Evolutionary conservation across 345 rosid genomes (phyloP), one percentile per base, ranked within the genome.

Genomic region (Citrus glauca): DNA sequence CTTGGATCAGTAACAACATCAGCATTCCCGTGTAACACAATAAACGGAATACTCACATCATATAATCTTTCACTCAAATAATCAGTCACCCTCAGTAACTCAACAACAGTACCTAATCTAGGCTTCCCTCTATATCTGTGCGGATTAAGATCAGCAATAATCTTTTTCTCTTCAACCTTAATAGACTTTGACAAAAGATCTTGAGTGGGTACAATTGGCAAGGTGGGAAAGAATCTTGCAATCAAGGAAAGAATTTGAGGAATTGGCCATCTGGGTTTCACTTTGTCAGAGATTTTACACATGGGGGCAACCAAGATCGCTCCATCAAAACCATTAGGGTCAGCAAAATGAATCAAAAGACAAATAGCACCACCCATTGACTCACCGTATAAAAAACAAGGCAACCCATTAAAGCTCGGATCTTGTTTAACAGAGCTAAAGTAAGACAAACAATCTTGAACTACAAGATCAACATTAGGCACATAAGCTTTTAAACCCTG

Each of bases 311-410:
- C 97, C 62, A 92, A 78, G 40, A 93, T 70, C 0, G 98, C 95
- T 5, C 98, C 97, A 10, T 82, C 85, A 72, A 92, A 93, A 69
- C 86, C 90, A 22, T 28, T 45, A 3, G 84, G 90, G 72, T 87
- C 90, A 1, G 88, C 84, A 30, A 95, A 84, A 80, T 92, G 95
- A 38, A 85, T 79, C 74, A 91, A 48, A 17, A 95, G 87, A 78
- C 86, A 86, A 76, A 90, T 86, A 3, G 96, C 98, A 5, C 91
- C 98, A 22, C 98, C 97, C 97, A 92, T 89, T 6, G 98, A 95
- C 79, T 95, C 98, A 2, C 97, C 95, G 24, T 82, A 90, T 9
- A 92, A 84, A 74, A 95, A 93, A 33, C 87, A 83, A 20, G 94
- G 96, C 42, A 91, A 76, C 64, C 82, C 83, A 13, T 61, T 20